Evolutionary conservation across 106 monocot species (phyloP).

Genomic region (Dendrobium nobile): DNA sequence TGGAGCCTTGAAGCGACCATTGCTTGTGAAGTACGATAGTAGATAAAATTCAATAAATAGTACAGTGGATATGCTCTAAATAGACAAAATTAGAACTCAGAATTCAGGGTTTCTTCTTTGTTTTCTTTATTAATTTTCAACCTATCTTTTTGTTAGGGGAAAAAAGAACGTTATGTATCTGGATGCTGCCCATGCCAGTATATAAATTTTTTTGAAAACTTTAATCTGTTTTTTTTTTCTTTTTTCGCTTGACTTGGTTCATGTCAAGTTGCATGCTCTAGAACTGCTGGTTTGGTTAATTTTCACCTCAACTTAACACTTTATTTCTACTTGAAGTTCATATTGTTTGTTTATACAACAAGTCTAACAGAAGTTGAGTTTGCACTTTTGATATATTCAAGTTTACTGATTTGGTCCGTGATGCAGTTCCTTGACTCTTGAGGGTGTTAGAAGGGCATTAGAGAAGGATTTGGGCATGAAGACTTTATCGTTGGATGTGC

Average conservation of each 20-base stretch:
- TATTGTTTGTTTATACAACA: background rate
- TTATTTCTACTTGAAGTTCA: background rate
- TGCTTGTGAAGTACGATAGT: background rate
- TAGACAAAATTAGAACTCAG: background rate
- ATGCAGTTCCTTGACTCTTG: slow-evolving; percentile 85
- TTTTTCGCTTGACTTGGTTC: background rate
- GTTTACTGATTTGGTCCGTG: background rate
- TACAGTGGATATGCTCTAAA: background rate
- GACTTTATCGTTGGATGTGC: slow-evolving; percentile 52
- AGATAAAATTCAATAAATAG: background rate
- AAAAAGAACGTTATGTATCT: background rate
- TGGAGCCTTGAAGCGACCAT: background rate
- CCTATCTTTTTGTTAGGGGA: background rate
- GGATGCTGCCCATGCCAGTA: background rate
- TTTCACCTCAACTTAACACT: background rate
- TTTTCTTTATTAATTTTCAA: background rate
- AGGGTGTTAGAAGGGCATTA: slow-evolving; percentile 82
- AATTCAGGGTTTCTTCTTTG: background rate
- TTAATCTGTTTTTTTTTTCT: background rate
- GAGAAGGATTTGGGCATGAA: slow-evolving; percentile 79
- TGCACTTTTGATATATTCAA: background rate
- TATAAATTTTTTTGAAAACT: background rate
- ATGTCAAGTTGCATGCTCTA: background rate
- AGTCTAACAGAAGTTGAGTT: background rate
- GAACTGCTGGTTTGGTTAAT: background rate